Conservation (phyloP, 768 basidiomycete genomes). For the Lanmaoa pseudosensibilis region DNA sequence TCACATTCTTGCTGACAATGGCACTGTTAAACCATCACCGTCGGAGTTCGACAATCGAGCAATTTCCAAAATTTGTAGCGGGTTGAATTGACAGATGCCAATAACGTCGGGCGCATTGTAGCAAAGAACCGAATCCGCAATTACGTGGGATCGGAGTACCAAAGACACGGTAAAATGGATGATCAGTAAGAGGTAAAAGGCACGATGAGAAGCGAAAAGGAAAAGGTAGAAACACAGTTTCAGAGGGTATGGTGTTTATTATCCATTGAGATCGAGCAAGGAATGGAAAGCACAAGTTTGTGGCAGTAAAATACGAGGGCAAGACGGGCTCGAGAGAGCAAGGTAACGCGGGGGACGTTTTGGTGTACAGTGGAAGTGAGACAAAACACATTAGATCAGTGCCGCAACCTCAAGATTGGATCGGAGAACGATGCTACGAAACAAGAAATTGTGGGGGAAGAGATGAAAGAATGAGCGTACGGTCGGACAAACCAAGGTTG, state of each 20-base stretch:
- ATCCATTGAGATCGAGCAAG: slow-evolving; percentile 19
- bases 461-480: slow-evolving; percentile 29
- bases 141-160: slow-evolving; percentile 29
- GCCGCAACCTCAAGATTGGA: slow-evolving; percentile 37
- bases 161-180: slow-evolving; percentile 22
- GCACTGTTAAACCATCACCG: slow-evolving; percentile 41
- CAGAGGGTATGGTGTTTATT: slow-evolving; percentile 15
- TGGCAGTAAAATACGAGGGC: slow-evolving; percentile 16
- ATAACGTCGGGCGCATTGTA: slow-evolving; percentile 9
- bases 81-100: slow-evolving; percentile 1
- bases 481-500: slow-evolving; percentile 18
- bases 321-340: slow-evolving; percentile 11
- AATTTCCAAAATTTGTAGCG: slow-evolving; percentile 14
- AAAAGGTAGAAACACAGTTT: not conserved
- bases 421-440: slow-evolving; percentile 38
- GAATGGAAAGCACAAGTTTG: slow-evolving; percentile 21
- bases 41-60: not conserved
- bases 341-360: slow-evolving; percentile 5
- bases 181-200: slow-evolving; percentile 16
- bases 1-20: slow-evolving; percentile 69
- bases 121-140: slow-evolving; percentile 23
- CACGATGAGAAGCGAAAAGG: slow-evolving; percentile 8
- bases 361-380: slow-evolving; percentile 18
- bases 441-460: slow-evolving; percentile 13
- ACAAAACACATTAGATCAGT: slow-evolving; percentile 33